phyloP scores from a whole-genome alignment of 768 basidiomycete genomes.

The Myochromella boudieri region DNA sequence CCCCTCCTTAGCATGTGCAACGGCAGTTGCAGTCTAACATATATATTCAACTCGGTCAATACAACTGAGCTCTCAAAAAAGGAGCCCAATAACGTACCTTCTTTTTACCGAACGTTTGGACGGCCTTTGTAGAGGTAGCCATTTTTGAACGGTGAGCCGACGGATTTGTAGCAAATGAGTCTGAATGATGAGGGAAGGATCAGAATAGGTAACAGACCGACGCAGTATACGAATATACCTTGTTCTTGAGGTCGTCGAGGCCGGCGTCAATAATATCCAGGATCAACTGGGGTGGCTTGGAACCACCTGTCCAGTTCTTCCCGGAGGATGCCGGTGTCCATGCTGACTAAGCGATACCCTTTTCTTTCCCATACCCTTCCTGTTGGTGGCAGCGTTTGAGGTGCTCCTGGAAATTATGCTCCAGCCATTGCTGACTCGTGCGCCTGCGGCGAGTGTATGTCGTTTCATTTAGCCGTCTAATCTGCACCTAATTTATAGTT shows the following conservation, averaged over 20 bases:
- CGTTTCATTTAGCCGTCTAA: too few relatives aligned
- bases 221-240: conserved; percentile 26
- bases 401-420: too few relatives aligned
- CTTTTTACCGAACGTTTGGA: conserved; percentile 99
- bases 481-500: not conserved
- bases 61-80: conserved; percentile 9
- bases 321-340: conserved; percentile 27
- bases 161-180: conserved; percentile 21
- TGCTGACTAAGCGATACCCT: conserved; percentile 34
- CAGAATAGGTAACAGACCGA: not conserved
- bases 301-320: conserved; percentile 37
- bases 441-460: conserved; percentile 8
- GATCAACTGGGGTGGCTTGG: conserved; percentile 37
- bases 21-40: conserved; percentile 91
- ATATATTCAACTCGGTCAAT: conserved; percentile 2
- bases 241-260: conserved; percentile 45
- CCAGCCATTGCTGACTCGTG: conserved; percentile 1
- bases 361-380: not conserved
- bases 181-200: not conserved
- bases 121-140: conserved; percentile 80
- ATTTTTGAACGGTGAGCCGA: conserved; percentile 47
- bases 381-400: not conserved
- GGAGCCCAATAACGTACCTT: conserved; percentile 61
- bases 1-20: conserved; percentile 95
- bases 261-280: conserved; percentile 36